Evolutionary conservation across 148 eudicot genomes (phyloP).

Genomic region (Rhododendron simsii): DNA sequence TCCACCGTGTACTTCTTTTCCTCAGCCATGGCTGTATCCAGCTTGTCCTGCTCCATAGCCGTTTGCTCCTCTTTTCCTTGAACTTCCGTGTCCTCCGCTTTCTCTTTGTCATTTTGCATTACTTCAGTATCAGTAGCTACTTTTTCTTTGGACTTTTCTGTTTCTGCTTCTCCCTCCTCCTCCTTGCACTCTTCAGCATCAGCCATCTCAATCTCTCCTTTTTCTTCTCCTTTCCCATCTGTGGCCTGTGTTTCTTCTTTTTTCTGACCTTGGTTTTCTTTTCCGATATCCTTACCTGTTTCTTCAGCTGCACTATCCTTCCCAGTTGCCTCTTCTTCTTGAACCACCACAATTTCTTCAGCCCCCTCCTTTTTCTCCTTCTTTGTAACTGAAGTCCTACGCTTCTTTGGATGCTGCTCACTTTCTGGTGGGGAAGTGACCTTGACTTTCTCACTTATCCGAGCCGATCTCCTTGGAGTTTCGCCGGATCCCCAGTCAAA

Average conservation of each 20-base stretch:
- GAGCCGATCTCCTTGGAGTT: conserved; percentile 80
- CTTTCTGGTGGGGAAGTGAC: conserved; percentile 39
- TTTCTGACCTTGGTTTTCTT: conserved; percentile 14
- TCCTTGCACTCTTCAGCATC: conserved; percentile 25
- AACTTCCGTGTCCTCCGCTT: conserved; percentile 8
- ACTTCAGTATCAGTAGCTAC: background rate
- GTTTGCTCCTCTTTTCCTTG: conserved; percentile 19
- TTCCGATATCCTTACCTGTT: background rate
- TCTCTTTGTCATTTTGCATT: conserved; percentile 4
- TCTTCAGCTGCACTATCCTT: background rate
- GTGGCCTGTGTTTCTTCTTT: conserved; percentile 12
- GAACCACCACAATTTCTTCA: conserved; percentile 10
- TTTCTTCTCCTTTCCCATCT: conserved; percentile 20
- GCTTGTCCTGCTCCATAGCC: conserved; percentile 24
- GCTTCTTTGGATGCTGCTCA: conserved; percentile 54
- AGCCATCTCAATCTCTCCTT: conserved; percentile 16
- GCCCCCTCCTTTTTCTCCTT: conserved; percentile 13
- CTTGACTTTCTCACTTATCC: conserved; percentile 77
- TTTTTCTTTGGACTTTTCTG: conserved; percentile 12
- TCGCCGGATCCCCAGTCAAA: conserved; percentile 93
- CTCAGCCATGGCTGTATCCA: conserved; percentile 11
- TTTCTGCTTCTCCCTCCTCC: conserved; percentile 21
- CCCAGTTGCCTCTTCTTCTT: conserved; percentile 9
- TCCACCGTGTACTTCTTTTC: conserved; percentile 21
- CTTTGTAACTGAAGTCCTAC: conserved; percentile 1